phyloP scores from a whole-genome alignment of 371 early-diverging fungal species.

The Circinella minor region DNA sequence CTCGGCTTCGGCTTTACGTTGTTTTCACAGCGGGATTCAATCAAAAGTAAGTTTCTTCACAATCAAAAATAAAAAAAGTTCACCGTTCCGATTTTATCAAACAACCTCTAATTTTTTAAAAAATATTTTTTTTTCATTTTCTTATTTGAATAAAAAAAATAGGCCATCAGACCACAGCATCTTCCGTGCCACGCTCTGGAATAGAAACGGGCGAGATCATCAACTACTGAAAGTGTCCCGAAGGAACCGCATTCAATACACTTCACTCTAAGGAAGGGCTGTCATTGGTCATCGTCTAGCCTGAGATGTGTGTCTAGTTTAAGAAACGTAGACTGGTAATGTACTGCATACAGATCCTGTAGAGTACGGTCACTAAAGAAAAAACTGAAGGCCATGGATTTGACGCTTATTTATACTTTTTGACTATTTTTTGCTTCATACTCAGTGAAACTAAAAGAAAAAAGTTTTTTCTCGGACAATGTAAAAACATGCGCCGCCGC shows the following conservation, averaged over 20 bases:
- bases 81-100: no score
- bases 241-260: slow-evolving; percentile 32
- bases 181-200: slow-evolving; percentile 49
- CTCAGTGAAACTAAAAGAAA: background rate
- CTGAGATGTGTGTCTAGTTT: slow-evolving; percentile 50
- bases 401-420: slow-evolving; percentile 35
- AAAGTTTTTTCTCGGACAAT: no score
- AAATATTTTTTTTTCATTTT: slow-evolving; percentile 22
- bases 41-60: no score
- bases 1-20: no score
- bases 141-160: slow-evolving; percentile 19
- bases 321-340: slow-evolving; percentile 53
- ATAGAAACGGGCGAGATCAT: slow-evolving; percentile 49
- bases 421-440: background rate
- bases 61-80: no score
- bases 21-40: no score
- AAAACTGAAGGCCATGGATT: slow-evolving; percentile 23
- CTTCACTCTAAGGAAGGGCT: slow-evolving; percentile 55
- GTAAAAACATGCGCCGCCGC: no score
- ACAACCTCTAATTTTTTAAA: no score
- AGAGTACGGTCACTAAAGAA: slow-evolving; percentile 58
- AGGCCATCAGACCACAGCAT: slow-evolving; percentile 44
- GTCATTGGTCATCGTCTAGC: slow-evolving; percentile 50
- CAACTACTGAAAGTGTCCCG: slow-evolving; percentile 32
- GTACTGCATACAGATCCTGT: slow-evolving; percentile 62